Evolutionary conservation across 441 rosid species (phyloP).

Genomic region (Hura crepitans): DNA sequence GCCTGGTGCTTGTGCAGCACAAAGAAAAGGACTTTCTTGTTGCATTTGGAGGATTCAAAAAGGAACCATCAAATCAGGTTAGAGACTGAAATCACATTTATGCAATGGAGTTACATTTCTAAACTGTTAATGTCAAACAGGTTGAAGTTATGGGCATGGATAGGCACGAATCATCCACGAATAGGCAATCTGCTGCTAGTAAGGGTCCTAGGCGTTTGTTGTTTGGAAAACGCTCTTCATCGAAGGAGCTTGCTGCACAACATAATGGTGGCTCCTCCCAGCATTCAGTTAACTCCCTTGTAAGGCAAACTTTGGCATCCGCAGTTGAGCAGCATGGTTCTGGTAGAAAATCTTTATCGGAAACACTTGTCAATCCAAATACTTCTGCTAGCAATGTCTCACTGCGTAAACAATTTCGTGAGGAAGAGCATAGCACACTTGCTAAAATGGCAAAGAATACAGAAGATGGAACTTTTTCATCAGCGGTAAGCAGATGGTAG

Average conservation of each 20-base stretch:
- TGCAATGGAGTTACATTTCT: neutral
- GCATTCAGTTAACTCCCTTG: conserved; percentile 52
- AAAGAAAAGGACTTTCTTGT: conserved; percentile 89
- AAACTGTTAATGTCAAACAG: conserved; percentile 33
- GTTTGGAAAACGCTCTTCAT: conserved; percentile 55
- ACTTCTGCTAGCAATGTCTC: conserved; percentile 68
- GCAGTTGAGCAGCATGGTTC: conserved; percentile 79
- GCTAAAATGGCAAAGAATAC: conserved; percentile 43
- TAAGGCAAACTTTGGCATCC: conserved; percentile 69
- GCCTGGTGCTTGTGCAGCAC: conserved; percentile 80
- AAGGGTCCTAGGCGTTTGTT: conserved; percentile 46
- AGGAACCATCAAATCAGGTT: conserved; percentile 94
- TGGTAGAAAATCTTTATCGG: conserved; percentile 85
- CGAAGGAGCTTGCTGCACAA: conserved; percentile 45
- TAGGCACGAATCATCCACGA: conserved; percentile 58
- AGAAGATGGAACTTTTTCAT: conserved; percentile 48
- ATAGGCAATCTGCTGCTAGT: conserved; percentile 41
- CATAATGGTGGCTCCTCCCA: conserved; percentile 53
- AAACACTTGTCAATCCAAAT: conserved; percentile 49
- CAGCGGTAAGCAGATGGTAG: conserved; percentile 37
- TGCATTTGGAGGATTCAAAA: conserved; percentile 84
- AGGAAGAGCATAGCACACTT: conserved; percentile 51
- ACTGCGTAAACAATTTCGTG: conserved; percentile 71
- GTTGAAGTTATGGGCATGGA: conserved; percentile 75
- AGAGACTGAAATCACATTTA: conserved; percentile 21